phyloP scores from a whole-genome alignment of 306 rosid species.

The Cicer pinnatifidum region DNA sequence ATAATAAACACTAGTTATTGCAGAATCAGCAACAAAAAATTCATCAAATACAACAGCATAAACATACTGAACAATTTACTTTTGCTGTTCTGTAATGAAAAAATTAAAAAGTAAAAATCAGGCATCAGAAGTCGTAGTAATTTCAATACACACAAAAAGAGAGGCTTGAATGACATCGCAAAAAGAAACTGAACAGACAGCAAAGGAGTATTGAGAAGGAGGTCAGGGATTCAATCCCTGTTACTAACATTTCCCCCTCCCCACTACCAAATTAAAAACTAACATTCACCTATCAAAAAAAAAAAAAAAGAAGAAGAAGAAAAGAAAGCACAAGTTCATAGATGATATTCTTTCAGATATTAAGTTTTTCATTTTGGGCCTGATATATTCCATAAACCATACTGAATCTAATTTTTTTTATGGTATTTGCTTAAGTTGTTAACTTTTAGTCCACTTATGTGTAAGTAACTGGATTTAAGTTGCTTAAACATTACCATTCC shows the following conservation, averaged over 20 bases:
- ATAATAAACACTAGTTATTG: slow-evolving; percentile 36
- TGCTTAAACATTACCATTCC: not conserved
- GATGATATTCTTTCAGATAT: slow-evolving; percentile 9
- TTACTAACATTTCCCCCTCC: too few species aligned
- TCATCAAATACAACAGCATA: slow-evolving; percentile 33
- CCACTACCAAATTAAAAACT: too few species aligned
- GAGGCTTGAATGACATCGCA: slow-evolving; percentile 22
- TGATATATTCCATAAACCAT: slow-evolving; percentile 9
- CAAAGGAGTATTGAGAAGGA: not conserved
- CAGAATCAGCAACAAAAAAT: slow-evolving; percentile 27
- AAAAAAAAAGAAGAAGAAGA: too few species aligned
- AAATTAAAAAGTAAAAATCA: slow-evolving; percentile 8
- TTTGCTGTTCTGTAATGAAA: slow-evolving; percentile 6
- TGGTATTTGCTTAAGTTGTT: slow-evolving; percentile 11
- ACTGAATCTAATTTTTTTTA: not conserved
- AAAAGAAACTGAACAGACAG: slow-evolving; percentile 3
- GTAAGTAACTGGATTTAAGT: slow-evolving; percentile 13
- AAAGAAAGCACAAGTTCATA: not conserved
- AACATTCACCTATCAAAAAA: too few species aligned
- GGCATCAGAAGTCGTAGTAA: slow-evolving; percentile 28
- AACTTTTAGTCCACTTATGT: not conserved
- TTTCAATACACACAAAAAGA: slow-evolving; percentile 28
- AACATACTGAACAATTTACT: slow-evolving; percentile 19
- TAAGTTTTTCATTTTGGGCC: slow-evolving; percentile 14
- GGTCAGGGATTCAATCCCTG: too few species aligned